Evolutionary conservation across 768 basidiomycete genomes (phyloP), one percentile per base, ranked within the genome.

Genomic region (Lactifluus subvellereus): DNA sequence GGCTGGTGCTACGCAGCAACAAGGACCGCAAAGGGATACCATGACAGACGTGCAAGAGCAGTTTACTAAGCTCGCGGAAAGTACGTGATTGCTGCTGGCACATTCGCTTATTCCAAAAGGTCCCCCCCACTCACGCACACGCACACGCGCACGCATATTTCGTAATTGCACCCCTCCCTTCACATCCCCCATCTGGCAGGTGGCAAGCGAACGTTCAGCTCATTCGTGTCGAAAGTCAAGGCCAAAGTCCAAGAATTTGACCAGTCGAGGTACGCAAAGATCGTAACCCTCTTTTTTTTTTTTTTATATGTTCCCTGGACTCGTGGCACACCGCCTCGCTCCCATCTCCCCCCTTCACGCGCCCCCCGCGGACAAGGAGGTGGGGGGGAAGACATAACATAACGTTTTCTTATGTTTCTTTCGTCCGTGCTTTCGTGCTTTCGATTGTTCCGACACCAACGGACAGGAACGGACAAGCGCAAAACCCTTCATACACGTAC

Each of bases 161-260:
- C 48, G 32, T 51, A 38, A 57, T 57, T 6, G 32, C 6, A 20
- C 18, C 14, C 51, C 14, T 4, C 2, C 33, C 14, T 40, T 11
- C 9, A 10, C 4, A 27, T 27, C 27, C 27, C 27, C 10, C 38
- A 40, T 40, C 38, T 6, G 22, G 40, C 20, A 75, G 74, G 67
- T 55, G 89, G 91, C 4, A 91, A 89, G 76, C 88, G 85, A 74
- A 92, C 90, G 0, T 82, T 93, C 72, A 84, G 80, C 52, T 80
- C 76, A 9, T 72, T 93, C 32, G 78, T 92, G 45, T 84, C 83
- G 38, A 92, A 88, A 72, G 88, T 91, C 52, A 91, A 84, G 70
- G 84, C 89, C 6, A 93, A 92, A 80, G 84, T 92, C 62, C 86
- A 88, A 69, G 91, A 92, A 68, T 84, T 84, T 64, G 90, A 92